Percentiles rank a stretch among this genome's conserved stretches.
Conservation (phyloP, 495 filamentous ascomycete genomes). For the Penicillium subrubescens region DNA sequence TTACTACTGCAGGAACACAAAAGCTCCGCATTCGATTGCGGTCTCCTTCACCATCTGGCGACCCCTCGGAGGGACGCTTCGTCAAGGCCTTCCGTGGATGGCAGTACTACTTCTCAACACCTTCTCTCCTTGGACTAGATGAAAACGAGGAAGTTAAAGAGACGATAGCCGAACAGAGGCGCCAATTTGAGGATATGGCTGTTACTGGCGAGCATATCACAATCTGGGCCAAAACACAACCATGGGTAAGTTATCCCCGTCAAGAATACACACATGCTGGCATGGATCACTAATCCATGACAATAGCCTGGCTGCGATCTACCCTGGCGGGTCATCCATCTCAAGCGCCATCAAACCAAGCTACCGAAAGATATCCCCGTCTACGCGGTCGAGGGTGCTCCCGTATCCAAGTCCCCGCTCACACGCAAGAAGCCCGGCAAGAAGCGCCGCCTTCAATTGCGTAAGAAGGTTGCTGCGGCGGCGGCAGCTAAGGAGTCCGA, state of each 20-base stretch:
- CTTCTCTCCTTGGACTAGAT: slow-evolving; percentile 26
- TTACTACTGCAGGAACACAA: slow-evolving; percentile 24
- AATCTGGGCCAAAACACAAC: slow-evolving; percentile 35
- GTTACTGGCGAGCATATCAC: slow-evolving; percentile 41
- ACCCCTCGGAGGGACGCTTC: slow-evolving; percentile 38
- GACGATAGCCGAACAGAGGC: slow-evolving; percentile 27
- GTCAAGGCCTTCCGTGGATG: slow-evolving; percentile 49
- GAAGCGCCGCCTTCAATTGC: slow-evolving; percentile 47
- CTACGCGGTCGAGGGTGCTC: slow-evolving; percentile 31
- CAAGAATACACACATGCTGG: neutral
- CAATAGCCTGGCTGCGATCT: slow-evolving; percentile 45
- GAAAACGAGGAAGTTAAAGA: slow-evolving; percentile 9
- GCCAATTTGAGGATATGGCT: slow-evolving; percentile 45
- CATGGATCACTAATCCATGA: neutral
- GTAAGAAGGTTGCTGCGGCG: slow-evolving; percentile 36
- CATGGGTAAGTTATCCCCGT: slow-evolving; percentile 38
- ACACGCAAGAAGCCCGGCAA: slow-evolving; percentile 51
- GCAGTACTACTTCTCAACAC: slow-evolving; percentile 46
- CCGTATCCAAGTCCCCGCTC: slow-evolving; percentile 28
- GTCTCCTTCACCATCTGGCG: slow-evolving; percentile 40
- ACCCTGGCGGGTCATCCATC: slow-evolving; percentile 46
- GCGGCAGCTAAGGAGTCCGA: slow-evolving; percentile 39
- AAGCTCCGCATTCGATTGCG: slow-evolving; percentile 47
- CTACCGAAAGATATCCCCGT: slow-evolving; percentile 32
- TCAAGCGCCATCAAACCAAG: slow-evolving; percentile 45